Percentiles rank a stretch among this genome's conserved stretches.
These are phyloP conservation scores for Dictyostelium purpureum DNA, from an alignment of 78 protist species.

Conservation along the genomic window DNA sequence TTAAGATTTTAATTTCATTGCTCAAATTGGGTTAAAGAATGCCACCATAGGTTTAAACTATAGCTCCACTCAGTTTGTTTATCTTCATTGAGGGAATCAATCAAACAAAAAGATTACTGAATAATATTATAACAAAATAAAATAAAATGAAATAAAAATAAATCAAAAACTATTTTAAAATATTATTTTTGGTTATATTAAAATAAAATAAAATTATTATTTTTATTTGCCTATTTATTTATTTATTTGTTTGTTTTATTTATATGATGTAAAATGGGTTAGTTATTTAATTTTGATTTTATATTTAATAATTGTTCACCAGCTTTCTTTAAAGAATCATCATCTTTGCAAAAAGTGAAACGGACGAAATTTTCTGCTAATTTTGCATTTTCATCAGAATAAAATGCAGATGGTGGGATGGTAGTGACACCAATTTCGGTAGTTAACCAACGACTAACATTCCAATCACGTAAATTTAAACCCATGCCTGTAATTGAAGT, in stretches of 20 bases:
- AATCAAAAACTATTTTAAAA: not conserved
- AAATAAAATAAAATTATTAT: not conserved
- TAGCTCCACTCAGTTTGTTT: too few relatives aligned
- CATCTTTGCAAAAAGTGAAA: constrained; percentile 81
- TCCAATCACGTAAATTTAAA: constrained; percentile 62
- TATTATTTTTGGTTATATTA: not conserved
- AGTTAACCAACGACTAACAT: constrained; percentile 87
- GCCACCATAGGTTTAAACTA: too few relatives aligned
- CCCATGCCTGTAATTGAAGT: constrained; percentile 62
- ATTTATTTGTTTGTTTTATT: not conserved
- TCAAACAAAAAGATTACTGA: too few relatives aligned
- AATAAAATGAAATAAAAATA: too few relatives aligned
- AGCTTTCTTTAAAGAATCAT: constrained; percentile 34
- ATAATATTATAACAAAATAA: too few relatives aligned
- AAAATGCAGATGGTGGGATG: constrained; percentile 90
- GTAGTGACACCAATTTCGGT: constrained; percentile 85
- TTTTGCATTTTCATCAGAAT: constrained; percentile 54
- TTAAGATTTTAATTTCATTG: too few relatives aligned
- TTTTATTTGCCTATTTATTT: not conserved
- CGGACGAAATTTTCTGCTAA: constrained; percentile 47
- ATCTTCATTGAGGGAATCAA: too few relatives aligned
- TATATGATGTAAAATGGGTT: too few relatives aligned
- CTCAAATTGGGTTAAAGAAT: too few relatives aligned
- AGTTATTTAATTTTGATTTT: not conserved
- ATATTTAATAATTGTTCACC: not conserved